phyloP scores from a whole-genome alignment of 106 monocot species.

The Chionographis japonica region DNA sequence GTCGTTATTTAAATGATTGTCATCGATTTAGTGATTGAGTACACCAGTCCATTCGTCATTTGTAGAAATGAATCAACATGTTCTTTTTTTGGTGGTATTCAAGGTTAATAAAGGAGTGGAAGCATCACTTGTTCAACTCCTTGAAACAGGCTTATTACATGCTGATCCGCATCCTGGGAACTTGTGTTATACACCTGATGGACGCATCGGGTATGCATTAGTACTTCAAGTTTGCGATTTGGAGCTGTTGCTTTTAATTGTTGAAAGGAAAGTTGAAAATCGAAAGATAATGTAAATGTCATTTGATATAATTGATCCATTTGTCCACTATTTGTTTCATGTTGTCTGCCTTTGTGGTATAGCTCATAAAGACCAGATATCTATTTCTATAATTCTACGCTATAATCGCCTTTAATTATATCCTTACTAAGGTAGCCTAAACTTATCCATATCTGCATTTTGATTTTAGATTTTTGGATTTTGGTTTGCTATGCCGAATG shows the following conservation, averaged over 20 bases:
- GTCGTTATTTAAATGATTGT: no score
- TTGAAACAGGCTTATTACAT: slow-evolving; percentile 86
- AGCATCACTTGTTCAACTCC: slow-evolving; percentile 85
- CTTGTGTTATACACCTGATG: slow-evolving; percentile 75
- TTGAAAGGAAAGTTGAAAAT: not conserved
- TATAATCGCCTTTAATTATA: no score
- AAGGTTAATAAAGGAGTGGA: slow-evolving; percentile 91
- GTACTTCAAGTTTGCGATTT: not conserved
- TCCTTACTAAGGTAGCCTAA: no score
- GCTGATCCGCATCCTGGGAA: slow-evolving; percentile 98
- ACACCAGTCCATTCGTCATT: no score
- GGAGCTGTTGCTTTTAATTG: no score
- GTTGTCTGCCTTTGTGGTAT: no score
- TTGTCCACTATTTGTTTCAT: no score
- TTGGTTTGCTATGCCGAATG: slow-evolving; percentile 95
- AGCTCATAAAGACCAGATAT: no score
- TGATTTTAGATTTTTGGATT: slow-evolving; percentile 85
- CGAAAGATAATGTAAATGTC: no score
- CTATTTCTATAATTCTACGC: no score
- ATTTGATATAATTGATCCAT: not conserved
- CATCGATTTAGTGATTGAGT: no score
- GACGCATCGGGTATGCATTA: slow-evolving; percentile 59
- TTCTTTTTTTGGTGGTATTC: slow-evolving; percentile 6
- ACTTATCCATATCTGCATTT: not conserved
- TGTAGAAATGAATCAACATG: not conserved